Evolutionary conservation across 2,329 filamentous ascomycete genomes (phyloP).

Genomic region (Shiraia bambusicola): DNA sequence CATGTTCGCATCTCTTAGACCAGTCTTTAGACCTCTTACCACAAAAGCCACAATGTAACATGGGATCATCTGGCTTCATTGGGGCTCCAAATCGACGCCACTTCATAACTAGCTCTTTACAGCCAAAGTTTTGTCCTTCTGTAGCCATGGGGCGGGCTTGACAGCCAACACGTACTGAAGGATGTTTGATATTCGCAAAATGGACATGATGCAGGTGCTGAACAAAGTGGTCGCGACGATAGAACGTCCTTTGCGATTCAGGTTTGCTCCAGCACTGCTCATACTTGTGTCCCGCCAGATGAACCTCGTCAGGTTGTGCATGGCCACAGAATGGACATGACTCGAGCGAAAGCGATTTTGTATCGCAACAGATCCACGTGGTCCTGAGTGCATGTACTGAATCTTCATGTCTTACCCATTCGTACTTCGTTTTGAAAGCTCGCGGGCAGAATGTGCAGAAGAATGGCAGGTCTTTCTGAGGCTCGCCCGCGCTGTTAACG

Average conservation of each 20-base stretch:
- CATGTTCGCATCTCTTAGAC: constrained; percentile 36
- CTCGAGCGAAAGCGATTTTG: constrained; percentile 23
- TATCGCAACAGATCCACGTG: constrained; percentile 42
- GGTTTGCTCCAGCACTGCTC: constrained; percentile 39
- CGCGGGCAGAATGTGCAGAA: constrained; percentile 42
- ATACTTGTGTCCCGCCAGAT: constrained; percentile 39
- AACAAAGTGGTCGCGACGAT: constrained; percentile 40
- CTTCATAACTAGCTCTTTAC: constrained; percentile 39
- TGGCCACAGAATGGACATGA: constrained; percentile 39
- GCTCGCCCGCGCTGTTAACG: constrained; percentile 32
- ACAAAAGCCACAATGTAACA: constrained; percentile 41
- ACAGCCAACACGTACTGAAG: constrained; percentile 35
- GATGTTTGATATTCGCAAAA: constrained; percentile 38
- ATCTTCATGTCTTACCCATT: constrained; percentile 43
- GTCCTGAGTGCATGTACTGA: constrained; percentile 42
- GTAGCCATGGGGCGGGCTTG: constrained; percentile 31
- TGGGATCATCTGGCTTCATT: constrained; percentile 39
- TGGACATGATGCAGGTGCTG: constrained; percentile 41
- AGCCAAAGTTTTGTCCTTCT: constrained; percentile 38
- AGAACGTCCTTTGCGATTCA: constrained; percentile 41
- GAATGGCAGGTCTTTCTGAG: constrained; percentile 36
- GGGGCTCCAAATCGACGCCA: constrained; percentile 40
- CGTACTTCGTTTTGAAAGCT: constrained; percentile 42
- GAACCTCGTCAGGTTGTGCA: constrained; percentile 34
- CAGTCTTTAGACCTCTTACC: constrained; percentile 35